These are phyloP conservation scores for Arabidopsis lyrata DNA, from an alignment of 441 rosid species.

Conservation along the genomic window DNA sequence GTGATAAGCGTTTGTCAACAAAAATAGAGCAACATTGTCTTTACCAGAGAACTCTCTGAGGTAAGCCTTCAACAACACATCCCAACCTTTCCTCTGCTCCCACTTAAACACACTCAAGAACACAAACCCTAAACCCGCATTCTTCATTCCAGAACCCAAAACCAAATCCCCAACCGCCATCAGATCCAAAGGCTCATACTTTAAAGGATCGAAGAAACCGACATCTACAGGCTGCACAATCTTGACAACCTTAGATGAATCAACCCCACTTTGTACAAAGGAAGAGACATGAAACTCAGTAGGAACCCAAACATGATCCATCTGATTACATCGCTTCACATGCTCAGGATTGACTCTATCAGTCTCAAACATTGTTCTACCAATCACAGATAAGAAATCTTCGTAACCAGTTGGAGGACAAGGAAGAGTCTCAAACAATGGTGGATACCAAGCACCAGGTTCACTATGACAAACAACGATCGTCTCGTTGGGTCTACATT, in stretches of 20 bases:
- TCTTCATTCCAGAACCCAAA: conserved; percentile 48
- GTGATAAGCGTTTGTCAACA: conserved; percentile 83
- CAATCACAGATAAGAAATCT: conserved; percentile 57
- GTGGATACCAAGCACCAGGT: conserved; percentile 95
- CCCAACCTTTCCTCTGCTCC: conserved; percentile 95
- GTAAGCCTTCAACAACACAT: conserved; percentile 77
- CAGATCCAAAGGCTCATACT: conserved; percentile 59
- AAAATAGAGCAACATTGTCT: conserved; percentile 64
- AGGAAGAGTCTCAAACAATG: conserved; percentile 77
- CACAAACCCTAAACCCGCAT: conserved; percentile 51
- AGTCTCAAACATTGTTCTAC: conserved; percentile 95
- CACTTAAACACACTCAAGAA: conserved; percentile 91
- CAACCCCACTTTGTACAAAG: conserved; percentile 77
- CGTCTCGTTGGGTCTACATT: conserved; percentile 66
- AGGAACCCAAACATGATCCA: conserved; percentile 93
- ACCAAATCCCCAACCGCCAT: conserved; percentile 50
- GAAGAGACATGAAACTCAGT: conserved; percentile 80
- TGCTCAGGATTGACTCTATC: conserved; percentile 70
- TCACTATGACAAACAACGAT: conserved; percentile 87
- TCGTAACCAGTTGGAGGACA: conserved; percentile 78
- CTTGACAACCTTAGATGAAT: conserved; percentile 75
- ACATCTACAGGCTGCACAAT: conserved; percentile 83
- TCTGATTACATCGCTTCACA: conserved; percentile 65
- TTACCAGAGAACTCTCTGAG: conserved; percentile 63
- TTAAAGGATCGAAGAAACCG: conserved; percentile 63